Conservation (phyloP, 176 grass and related monocot genomes). For the Aechmea fasciata region DNA sequence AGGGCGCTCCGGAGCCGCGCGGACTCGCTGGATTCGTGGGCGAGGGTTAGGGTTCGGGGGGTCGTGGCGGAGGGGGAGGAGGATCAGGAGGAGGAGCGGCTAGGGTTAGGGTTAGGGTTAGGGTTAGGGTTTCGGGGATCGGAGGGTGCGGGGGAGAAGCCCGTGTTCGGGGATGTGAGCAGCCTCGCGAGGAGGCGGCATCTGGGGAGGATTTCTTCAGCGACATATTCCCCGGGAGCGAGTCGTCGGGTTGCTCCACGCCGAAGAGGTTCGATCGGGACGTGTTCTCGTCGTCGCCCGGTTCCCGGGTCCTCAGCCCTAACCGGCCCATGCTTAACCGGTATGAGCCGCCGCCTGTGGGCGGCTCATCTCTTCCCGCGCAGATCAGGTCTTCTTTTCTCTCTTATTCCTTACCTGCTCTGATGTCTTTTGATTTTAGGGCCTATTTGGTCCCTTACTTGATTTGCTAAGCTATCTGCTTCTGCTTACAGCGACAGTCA, state of each 20-base stretch:
- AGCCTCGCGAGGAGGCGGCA: conserved; percentile 50
- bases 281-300: conserved; percentile 45
- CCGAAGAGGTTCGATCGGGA: conserved; percentile 40
- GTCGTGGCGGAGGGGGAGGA: conserved; percentile 27
- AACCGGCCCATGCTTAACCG: conserved; percentile 25
- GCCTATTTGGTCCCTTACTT: background rate
- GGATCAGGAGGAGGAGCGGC: conserved; percentile 2
- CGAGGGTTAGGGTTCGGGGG: background rate
- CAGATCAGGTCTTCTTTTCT: conserved; percentile 13
- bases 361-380: conserved; percentile 26
- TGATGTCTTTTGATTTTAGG: background rate
- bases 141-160: conserved; percentile 21
- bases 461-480: background rate
- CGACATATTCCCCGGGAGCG: conserved; percentile 69
- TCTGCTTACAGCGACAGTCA: too few species aligned
- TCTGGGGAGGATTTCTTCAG: conserved; percentile 63
- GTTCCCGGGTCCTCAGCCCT: conserved; percentile 29
- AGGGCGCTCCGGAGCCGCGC: conserved; percentile 15
- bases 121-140: background rate
- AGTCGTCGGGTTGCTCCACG: conserved; percentile 30
- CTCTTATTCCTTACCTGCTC: background rate
- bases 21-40: conserved; percentile 33
- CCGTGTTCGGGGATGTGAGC: conserved; percentile 59
- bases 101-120: background rate
- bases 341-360: conserved; percentile 2